Conservation (phyloP, 2,329 filamentous ascomycete species). For the Phialophora verrucosa region DNA sequence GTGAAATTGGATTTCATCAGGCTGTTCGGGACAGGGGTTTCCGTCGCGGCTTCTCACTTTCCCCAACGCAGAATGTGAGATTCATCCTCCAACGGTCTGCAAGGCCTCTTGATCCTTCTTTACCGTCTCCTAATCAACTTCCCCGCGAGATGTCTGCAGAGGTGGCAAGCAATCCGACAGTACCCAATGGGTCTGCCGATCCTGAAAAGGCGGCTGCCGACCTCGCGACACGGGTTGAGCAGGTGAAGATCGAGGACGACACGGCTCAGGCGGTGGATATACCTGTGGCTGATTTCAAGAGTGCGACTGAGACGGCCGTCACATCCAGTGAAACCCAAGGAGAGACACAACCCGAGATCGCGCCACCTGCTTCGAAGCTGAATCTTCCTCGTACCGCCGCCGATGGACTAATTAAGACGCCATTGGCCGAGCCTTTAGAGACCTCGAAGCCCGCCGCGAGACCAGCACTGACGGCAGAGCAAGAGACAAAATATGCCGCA, state of each 20-base stretch:
- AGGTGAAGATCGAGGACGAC: conserved; percentile 26
- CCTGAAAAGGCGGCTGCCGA: conserved; percentile 33
- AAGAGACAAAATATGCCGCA: conserved; percentile 79
- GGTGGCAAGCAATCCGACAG: conserved; percentile 9
- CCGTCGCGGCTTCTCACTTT: conserved; percentile 20
- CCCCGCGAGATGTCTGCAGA: conserved; percentile 26
- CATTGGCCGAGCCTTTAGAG: conserved; percentile 64
- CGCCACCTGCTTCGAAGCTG: conserved; percentile 14
- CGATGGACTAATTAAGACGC: conserved; percentile 58
- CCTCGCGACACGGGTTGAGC: conserved; percentile 24
- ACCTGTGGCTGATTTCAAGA: background rate
- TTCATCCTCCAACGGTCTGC: background rate
- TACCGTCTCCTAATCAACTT: background rate
- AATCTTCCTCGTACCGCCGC: conserved; percentile 47
- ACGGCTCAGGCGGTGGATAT: background rate
- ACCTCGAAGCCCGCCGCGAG: conserved; percentile 63
- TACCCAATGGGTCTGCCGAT: conserved; percentile 22
- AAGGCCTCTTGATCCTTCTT: conserved; percentile 1
- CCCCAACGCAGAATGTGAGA: conserved; percentile 24
- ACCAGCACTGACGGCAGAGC: conserved; percentile 71
- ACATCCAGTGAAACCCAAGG: conserved; percentile 1
- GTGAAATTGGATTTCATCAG: conserved; percentile 13
- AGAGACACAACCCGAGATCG: conserved; percentile 2
- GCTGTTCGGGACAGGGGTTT: conserved; percentile 26
- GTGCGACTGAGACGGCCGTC: conserved; percentile 11